phyloP scores from a whole-genome alignment of 306 rosid species.

The Quercus dentata region DNA sequence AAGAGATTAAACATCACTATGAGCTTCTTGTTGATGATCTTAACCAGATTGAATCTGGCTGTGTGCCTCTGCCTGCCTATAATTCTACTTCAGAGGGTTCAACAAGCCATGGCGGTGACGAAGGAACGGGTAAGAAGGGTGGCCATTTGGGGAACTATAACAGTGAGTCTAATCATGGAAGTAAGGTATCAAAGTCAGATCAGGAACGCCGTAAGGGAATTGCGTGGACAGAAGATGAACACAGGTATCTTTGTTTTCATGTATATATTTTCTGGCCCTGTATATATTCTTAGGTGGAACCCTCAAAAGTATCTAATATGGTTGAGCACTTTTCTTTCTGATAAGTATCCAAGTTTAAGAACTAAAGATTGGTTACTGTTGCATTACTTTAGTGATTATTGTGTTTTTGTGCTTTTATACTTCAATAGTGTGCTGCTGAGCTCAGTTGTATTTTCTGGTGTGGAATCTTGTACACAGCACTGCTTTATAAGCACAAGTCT shows the following conservation, averaged over 20 bases:
- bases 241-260: slow-evolving; percentile 56
- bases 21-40: slow-evolving; percentile 80
- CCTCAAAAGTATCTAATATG: not conserved
- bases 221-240: slow-evolving; percentile 99
- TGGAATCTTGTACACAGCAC: slow-evolving; percentile 17
- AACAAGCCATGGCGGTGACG: slow-evolving; percentile 68
- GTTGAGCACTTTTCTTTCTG: not conserved
- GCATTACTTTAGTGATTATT: slow-evolving; percentile 5
- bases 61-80: slow-evolving; percentile 78
- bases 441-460: slow-evolving; percentile 12
- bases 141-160: slow-evolving; percentile 36
- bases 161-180: slow-evolving; percentile 74
- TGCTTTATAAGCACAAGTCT: slow-evolving; percentile 14
- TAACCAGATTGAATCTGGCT: slow-evolving; percentile 78
- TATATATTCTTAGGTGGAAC: slow-evolving; percentile 9
- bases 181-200: slow-evolving; percentile 79
- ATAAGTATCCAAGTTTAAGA: not conserved
- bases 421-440: slow-evolving; percentile 4
- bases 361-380: slow-evolving; percentile 12
- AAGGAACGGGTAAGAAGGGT: slow-evolving; percentile 72
- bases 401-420: slow-evolving; percentile 3
- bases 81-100: slow-evolving; percentile 80
- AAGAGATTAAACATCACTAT: slow-evolving; percentile 78
- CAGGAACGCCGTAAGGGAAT: slow-evolving; percentile 97
- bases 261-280: slow-evolving; percentile 5